Conservation (phyloP, 163 green algal species). For the Volvox carteri region DNA sequence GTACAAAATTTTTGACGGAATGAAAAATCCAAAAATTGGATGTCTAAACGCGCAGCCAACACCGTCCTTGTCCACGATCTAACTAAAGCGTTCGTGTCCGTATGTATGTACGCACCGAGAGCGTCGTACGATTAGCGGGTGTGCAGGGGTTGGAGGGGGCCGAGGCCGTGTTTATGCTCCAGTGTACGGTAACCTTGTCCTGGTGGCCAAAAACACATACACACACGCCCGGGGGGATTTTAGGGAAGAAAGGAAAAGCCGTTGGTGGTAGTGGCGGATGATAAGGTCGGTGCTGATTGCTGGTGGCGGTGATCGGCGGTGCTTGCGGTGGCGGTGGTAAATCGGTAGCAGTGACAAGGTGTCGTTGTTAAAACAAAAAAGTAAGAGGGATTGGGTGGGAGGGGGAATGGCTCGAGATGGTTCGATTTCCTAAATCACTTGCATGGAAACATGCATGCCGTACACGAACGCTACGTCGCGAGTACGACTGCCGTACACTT, state of each 20-base stretch:
- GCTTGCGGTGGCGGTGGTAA: neutral
- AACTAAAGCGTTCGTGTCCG: too few species aligned
- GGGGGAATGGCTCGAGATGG: neutral
- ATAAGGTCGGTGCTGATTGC: too few species aligned
- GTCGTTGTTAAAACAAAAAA: neutral
- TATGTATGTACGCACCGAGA: neutral
- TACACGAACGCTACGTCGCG: too few species aligned
- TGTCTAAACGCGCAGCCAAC: too few species aligned
- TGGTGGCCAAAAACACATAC: neutral
- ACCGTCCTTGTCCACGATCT: too few species aligned
- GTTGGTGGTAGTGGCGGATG: too few species aligned
- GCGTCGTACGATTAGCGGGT: neutral
- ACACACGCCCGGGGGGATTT: neutral
- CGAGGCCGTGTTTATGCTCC: constrained; percentile 13
- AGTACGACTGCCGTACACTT: too few species aligned
- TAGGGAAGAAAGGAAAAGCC: neutral
- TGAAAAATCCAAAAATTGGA: too few species aligned
- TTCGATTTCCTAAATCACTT: neutral
- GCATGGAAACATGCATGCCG: neutral
- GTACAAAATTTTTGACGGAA: too few species aligned
- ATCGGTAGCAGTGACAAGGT: neutral
- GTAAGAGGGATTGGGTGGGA: neutral
- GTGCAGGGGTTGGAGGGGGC: neutral
- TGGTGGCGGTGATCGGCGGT: too few species aligned
- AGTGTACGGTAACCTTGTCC: constrained; percentile 12